Evolutionary conservation across 805 yeast genomes (phyloP), one percentile per base, ranked within the genome.

Genomic region (Metschnikowia bowlesiae): DNA sequence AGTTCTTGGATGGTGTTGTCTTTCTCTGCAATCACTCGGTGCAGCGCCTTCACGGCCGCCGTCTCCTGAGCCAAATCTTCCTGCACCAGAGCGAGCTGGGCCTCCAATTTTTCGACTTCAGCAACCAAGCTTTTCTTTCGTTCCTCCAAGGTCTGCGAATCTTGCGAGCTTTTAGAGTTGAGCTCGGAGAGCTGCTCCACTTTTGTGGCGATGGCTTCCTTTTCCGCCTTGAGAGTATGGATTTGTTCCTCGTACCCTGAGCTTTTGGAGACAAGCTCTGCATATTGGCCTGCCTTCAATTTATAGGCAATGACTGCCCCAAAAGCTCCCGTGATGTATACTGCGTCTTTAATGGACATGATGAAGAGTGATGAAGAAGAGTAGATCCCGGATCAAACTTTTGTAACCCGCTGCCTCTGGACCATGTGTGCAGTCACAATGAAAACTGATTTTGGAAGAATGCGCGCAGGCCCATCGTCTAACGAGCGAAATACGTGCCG

Each of bases 251-350:
- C 50, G 39, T 42, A 43, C 34, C 37, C 34, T 5, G 34, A 26
- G 32, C 47, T 35, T 14, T 44, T 22, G n/a, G 45, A 14, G 26
- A 42, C 28, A 31, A 49, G 41, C 32, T 46, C 48, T 10, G 39
- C 50, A 6, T 48, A 36, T 22, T 52, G 45, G 26, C 45, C 48
- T 33, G 50, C 47, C 48, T 46, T 48, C 48, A 52, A 42, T 35
- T 44, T 41, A 34, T 48, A 52, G 39, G 50, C 45, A 35, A 49
- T 35, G 8, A 47, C 51, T 11, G 52, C 47, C 10, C 52, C 48
- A 33, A 52, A 29, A 13, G 50, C 48, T 5, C 50, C 48, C n/a
- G 48, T 16, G 8, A 41, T 44, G 18, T 46, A 30, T 10, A 52
- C 10, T 39, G 47, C 49, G 45, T 52, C 54, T 49, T 37, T 44